These are phyloP conservation scores for Chalaropsis thielavioides DNA, from an alignment of 2,329 filamentous ascomycete species.

Conservation along the genomic window DNA sequence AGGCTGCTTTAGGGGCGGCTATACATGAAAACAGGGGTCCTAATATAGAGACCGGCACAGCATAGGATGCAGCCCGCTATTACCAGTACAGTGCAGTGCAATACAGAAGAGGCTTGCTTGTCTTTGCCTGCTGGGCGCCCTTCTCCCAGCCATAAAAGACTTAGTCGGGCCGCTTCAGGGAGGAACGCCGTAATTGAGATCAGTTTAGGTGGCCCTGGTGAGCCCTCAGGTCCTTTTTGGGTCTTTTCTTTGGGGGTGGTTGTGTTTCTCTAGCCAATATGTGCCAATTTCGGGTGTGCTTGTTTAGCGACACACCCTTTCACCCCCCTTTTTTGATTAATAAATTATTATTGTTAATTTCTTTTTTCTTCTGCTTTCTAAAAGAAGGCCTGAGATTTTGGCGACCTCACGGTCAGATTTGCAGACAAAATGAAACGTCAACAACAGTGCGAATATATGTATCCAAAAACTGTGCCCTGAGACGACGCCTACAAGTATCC, in stretches of 20 bases:
- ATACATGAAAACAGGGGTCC: not conserved
- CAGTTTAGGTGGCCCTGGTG: not conserved
- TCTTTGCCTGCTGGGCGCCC: not conserved
- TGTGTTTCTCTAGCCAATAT: not conserved
- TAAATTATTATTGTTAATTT: no score
- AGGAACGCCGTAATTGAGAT: conserved; percentile 3
- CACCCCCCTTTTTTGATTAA: not conserved
- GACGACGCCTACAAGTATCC: not conserved
- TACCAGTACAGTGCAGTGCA: no score
- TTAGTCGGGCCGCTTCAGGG: conserved; percentile 5
- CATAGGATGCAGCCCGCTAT: not conserved
- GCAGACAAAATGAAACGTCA: not conserved
- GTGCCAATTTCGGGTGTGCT: not conserved
- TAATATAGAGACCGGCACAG: not conserved
- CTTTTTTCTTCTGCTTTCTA: not conserved
- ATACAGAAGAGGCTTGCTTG: not conserved
- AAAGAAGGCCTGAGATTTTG: not conserved
- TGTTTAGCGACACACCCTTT: not conserved
- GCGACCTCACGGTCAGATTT: not conserved
- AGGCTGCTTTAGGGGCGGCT: not conserved
- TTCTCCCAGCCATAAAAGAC: not conserved
- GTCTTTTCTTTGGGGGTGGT: not conserved
- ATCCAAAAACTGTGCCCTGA: not conserved
- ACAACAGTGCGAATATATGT: not conserved
- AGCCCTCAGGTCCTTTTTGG: not conserved